These are phyloP conservation scores for Russula sp. DNA, from an alignment of 768 basidiomycete genomes.

Conservation along the genomic window DNA sequence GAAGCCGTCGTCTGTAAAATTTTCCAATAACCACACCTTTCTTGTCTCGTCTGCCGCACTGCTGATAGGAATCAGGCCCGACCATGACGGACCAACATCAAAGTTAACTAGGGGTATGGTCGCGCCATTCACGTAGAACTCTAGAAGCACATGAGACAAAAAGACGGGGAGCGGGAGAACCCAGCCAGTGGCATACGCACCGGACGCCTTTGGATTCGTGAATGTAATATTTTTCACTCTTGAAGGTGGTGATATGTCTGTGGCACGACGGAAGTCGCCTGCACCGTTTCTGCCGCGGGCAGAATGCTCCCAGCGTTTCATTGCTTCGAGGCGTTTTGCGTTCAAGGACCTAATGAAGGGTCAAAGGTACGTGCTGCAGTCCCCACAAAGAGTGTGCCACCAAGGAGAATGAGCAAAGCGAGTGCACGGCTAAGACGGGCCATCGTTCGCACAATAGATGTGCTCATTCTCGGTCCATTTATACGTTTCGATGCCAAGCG, in stretches of 20 bases:
- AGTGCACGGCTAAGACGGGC: neutral
- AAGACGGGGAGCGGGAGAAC: neutral
- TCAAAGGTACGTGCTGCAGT: neutral
- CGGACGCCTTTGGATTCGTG: slow-evolving; percentile 59
- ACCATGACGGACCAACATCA: slow-evolving; percentile 73
- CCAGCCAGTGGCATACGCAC: slow-evolving; percentile 42
- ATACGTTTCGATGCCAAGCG: neutral
- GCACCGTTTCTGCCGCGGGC: slow-evolving; percentile 2
- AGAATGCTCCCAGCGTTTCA: slow-evolving; percentile 17
- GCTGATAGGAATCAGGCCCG: slow-evolving; percentile 72
- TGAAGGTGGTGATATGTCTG: slow-evolving; percentile 10
- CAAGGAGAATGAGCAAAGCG: slow-evolving; percentile 5
- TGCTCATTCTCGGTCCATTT: neutral
- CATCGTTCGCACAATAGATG: neutral
- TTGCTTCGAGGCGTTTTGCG: slow-evolving; percentile 20
- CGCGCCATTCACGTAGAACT: slow-evolving; percentile 68
- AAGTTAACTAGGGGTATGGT: slow-evolving; percentile 67
- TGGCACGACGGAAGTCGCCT: neutral
- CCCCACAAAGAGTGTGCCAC: neutral
- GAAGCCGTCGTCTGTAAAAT: neutral
- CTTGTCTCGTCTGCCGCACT: slow-evolving; percentile 53
- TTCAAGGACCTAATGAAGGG: neutral
- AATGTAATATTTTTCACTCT: slow-evolving; percentile 65
- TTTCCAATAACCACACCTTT: slow-evolving; percentile 45
- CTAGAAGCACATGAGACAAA: slow-evolving; percentile 36